Base-by-base conservation (phyloP, 441 rosid genomes). In the Kokia cookei region DNA sequence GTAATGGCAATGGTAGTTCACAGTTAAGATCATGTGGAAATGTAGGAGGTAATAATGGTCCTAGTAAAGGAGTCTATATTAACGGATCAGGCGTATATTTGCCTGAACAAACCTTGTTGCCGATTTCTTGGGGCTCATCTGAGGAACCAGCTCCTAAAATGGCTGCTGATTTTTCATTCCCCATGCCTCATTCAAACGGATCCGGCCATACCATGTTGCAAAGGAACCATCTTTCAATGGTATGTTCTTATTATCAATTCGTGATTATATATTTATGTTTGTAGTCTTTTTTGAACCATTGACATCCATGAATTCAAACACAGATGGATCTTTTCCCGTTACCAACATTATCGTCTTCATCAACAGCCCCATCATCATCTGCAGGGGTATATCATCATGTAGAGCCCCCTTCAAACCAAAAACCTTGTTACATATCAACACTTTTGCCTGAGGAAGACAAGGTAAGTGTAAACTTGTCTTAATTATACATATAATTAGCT, bases 331-430 rank as follows among this genome's bases (percentile, higher is more conserved):
- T 78, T 45, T 85, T 82, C 13, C 82, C 80, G 7, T 10, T 27
- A 0, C 35, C 80, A 42, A 63, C 67, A 40, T 19, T 65, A 3
- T 65, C 79, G 29, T 72, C 81, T 43, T 50, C 78, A 43, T 26
- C 83, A 55, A 17, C 60, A 15, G 73, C 76, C 40, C 69, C 69
- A 26, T 6, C 78, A 65, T 66, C 78, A 60, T 58, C 86, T 22
- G 78, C 73, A 71, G 89, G 81, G 57, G 69, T 77, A 65, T 82
- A 73, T 72, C 82, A 81, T 72, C 82, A 77, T 66, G 62, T 77
- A 73, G 93, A 89, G 88, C 90, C 87, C 77, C 90, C 89, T 89
- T 84, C 88, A 82, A 84, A 75, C 89, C 93, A 88, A 84, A 76
- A 75, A 73, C 73, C 84, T 10, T 63, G 57, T 51, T 55, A 65